Evolutionary conservation across 768 basidiomycete genomes (phyloP), one percentile per base, ranked within the genome.

Genomic region (Suillus decipiens): DNA sequence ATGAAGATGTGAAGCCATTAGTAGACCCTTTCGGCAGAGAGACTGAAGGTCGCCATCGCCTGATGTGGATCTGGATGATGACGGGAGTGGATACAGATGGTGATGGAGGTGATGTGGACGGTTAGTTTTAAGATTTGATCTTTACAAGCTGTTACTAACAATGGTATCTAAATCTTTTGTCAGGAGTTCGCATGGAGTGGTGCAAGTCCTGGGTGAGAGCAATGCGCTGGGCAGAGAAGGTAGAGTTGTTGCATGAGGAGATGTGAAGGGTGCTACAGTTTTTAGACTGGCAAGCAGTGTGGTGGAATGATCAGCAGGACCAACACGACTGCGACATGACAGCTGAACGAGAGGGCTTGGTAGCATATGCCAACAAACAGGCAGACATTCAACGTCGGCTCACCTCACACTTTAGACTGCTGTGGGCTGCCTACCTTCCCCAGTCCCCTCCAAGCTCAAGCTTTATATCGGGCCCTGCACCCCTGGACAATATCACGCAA

Each of bases 211-310:
- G 67, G 3, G 77, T 77, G 0, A 64, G 74, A 0, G 73, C 73
- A 1, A 64, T 73, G 48, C 67, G 74, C 0, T 79, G 77, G 76
- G 68, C 68, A 31, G 78, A 80, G 60, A 78, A 80, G 57, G 72
- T 72, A 22, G 24, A 69, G 1, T 66, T 79, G 3, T 62, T 80
- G 0, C 53, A 65, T 11, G 78, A 79, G 59, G 78, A 80, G 61
- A 77, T 78, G 77, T 57, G 69, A 1, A 66, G 77, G 1, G 66
- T 74, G 0, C 36, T 71, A 6, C 50, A 61, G 8, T 71, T 63
- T 12, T 63, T 69, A 8, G 51, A 66, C 19, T 72, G 68, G 65
- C 50, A 72, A 39, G 61, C 62, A 0, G 24, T 62, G 1, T 48
- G 62, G 19, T 75, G 75, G 75, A 41, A 62, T 19, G 47, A n/a